A percentile compares a stretch with the other conserved stretches of the same genome.
Evolutionary conservation across 345 rosid species (phyloP).

Genomic region (Psidium friedrichsthalianum): DNA sequence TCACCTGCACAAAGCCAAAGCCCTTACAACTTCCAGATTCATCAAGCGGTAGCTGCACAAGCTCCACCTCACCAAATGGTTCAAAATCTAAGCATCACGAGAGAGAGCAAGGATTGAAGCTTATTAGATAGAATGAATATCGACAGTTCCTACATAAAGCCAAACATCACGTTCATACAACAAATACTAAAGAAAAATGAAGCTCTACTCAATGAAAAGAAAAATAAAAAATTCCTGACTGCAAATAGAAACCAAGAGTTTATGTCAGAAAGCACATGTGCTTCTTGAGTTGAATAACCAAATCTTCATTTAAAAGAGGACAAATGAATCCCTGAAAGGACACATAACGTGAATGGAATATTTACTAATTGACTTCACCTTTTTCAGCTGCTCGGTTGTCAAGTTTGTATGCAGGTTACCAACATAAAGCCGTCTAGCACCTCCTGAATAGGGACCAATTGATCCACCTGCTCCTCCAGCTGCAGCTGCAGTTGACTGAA

Average conservation of each 20-base stretch:
- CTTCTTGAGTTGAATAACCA: not conserved
- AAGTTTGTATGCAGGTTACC: slow-evolving; percentile 87
- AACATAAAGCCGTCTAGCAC: slow-evolving; percentile 86
- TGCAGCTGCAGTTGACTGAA: slow-evolving; percentile 74
- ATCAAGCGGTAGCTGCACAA: slow-evolving; percentile 90
- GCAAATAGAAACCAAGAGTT: not conserved
- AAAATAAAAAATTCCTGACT: not conserved
- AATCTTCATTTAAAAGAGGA: not conserved
- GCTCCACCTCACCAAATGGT: slow-evolving; percentile 87
- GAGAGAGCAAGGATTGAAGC: not conserved
- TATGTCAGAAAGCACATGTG: not conserved
- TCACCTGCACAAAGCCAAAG: slow-evolving; percentile 93
- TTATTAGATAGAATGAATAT: not conserved
- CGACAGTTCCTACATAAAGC: not conserved
- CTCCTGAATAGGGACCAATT: slow-evolving; percentile 69
- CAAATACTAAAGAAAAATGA: not conserved
- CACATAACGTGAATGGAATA: not conserved
- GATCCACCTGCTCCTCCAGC: slow-evolving; percentile 47
- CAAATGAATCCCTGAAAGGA: not conserved
- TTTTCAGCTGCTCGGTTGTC: slow-evolving; percentile 82
- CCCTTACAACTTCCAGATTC: slow-evolving; percentile 90
- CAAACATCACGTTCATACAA: not conserved
- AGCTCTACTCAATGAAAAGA: not conserved
- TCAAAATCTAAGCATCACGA: slow-evolving; percentile 59
- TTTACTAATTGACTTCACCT: slow-evolving; percentile 25